A percentile compares a stretch with the other conserved stretches of the same genome.
phyloP scores from a whole-genome alignment of 257 asterid genomes.

The Lithospermum erythrorhizon region DNA sequence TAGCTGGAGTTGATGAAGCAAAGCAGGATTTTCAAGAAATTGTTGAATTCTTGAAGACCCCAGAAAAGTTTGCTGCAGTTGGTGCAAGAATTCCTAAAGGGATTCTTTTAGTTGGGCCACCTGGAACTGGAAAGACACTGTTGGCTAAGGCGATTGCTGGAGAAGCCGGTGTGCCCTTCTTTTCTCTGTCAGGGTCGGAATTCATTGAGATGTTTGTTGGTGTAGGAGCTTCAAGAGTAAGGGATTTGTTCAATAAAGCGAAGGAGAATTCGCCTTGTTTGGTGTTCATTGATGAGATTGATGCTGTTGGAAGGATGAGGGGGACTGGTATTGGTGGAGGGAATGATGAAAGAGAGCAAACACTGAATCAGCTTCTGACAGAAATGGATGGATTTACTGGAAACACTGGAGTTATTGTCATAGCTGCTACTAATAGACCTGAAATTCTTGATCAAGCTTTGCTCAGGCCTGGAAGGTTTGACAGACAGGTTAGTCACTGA shows the following conservation, averaged over 20 bases:
- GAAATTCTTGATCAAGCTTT: constrained; percentile 61
- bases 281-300: constrained; percentile 60
- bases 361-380: constrained; percentile 53
- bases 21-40: constrained; percentile 54
- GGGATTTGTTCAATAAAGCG: constrained; percentile 58
- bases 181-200: constrained; percentile 58
- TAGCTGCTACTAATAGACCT: constrained; percentile 64
- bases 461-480: constrained; percentile 67
- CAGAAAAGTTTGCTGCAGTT: constrained; percentile 52
- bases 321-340: constrained; percentile 84
- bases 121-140: constrained; percentile 69
- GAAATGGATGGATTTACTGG: constrained; percentile 66
- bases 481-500: constrained; percentile 35
- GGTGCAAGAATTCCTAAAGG: constrained; percentile 60
- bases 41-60: constrained; percentile 47
- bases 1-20: constrained; percentile 75
- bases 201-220: constrained; percentile 79
- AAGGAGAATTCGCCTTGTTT: constrained; percentile 45
- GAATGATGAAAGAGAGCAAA: constrained; percentile 68
- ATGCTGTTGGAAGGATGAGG: constrained; percentile 63
- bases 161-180: constrained; percentile 65
- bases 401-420: constrained; percentile 45
- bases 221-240: constrained; percentile 62
- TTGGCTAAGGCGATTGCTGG: constrained; percentile 67
- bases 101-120: constrained; percentile 49